Evolutionary conservation across 1,139 yeast genomes (phyloP), one percentile per base, ranked within the genome.

Genomic region (Geotrichum klebahnii): DNA sequence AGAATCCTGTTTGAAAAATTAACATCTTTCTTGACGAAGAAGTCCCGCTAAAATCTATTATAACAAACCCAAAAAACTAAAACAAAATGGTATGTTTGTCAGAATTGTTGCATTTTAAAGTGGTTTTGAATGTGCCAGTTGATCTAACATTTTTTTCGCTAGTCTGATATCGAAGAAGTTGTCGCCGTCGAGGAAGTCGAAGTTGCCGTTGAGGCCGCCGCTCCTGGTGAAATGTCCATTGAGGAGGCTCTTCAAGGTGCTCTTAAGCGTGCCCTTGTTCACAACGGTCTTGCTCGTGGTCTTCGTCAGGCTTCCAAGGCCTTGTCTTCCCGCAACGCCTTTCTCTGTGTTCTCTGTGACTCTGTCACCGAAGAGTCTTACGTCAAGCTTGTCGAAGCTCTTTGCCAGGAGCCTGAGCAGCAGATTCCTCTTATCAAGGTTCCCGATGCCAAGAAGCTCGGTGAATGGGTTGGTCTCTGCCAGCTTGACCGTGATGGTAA

Each of bases 391-490:
- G 92, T 94, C 69, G 98, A 94, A 85, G 97, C 97, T 79, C 84
- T 92, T 72, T 90, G 97, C 80, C 88, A 89, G 81, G 96, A 88
- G 78, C 88, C 95, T 72, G 95, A 88, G 74, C 82, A 84, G 77
- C 88, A 88, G 80, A 88, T 92, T 67, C 97, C 98, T 70, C 82
- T 92, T 76, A 86, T 94, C 84, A 92, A 92, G 86, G 97, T 92
- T 67, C 88, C 97, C 67, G 98, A 94, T 74, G 96, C 97, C 73
- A 92, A 92, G 85, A 88, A 88, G 81, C 85, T 92, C 73, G 99
- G 99, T 82, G 97, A 92, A 82, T 92, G 98, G 99, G 98, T 97
- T 71, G 99, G 99, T 84, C 83, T 92, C 68, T 94, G 97, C 81
- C 92, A 89, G 80, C 84, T 92, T 71, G 98, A 92, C 95, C 89